Conservation (phyloP, 345 rosid species). For the Eucalyptus camaldulensis region DNA sequence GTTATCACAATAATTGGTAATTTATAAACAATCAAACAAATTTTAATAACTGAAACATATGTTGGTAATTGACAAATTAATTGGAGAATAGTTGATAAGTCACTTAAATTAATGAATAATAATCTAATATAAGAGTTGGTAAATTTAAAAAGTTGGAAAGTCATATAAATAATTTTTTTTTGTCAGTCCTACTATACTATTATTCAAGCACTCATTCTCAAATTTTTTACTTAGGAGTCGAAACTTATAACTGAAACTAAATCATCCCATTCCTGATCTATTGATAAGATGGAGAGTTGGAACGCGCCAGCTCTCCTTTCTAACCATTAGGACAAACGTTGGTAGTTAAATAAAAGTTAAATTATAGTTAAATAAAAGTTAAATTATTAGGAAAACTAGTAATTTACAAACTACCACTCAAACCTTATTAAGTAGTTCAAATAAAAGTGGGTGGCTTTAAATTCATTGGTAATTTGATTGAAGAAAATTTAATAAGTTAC, state of each 20-base stretch:
- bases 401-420: not conserved
- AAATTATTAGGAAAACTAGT: too few relatives aligned
- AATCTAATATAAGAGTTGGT: not conserved
- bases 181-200: too few relatives aligned
- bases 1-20: not conserved
- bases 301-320: too few relatives aligned
- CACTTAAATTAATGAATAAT: not conserved
- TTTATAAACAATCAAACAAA: not conserved
- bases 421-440: not conserved
- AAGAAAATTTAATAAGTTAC: not conserved
- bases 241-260: rapidly evolving
- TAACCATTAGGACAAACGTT: too few relatives aligned
- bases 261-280: too few relatives aligned
- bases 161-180: not conserved
- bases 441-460: not conserved
- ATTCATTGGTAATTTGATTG: not conserved
- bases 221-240: rapidly evolving
- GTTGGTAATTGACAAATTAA: not conserved
- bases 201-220: too few relatives aligned
- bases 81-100: not conserved
- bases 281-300: too few relatives aligned
- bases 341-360: not conserved
- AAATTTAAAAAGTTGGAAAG: not conserved
- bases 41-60: not conserved
- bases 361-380: not conserved